Evolutionary conservation across 73 alveolate species (phyloP).

Genomic region (Paramecium biaurelia): DNA sequence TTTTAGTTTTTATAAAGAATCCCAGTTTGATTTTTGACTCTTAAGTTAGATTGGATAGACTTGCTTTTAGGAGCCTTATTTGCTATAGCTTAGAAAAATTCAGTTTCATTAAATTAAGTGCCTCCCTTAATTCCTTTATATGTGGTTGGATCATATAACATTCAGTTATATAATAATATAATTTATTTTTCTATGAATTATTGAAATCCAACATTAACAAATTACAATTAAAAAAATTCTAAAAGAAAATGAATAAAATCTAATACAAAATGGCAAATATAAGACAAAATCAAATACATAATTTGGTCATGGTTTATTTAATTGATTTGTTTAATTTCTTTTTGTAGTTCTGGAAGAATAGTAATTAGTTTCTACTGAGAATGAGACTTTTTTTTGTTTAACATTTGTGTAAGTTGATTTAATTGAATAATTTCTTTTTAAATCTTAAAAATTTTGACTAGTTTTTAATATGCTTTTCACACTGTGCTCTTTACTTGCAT

Average conservation of each 20-base stretch:
- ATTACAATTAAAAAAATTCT: neutral
- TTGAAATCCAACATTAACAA: neutral
- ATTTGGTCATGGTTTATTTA: neutral
- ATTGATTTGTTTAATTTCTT: neutral
- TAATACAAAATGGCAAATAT: neutral
- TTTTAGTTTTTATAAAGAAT: neutral
- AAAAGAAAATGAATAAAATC: neutral
- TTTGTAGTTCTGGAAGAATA: neutral
- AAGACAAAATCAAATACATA: neutral
- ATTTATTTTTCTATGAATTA: neutral
- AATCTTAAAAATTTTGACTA: neutral
- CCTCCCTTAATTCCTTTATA: neutral
- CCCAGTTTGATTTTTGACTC: neutral
- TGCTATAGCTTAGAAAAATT: neutral
- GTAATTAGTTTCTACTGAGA: slow-evolving; percentile 3
- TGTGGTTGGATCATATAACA: neutral
- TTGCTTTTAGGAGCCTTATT: neutral
- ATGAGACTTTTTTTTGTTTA: slow-evolving; percentile 4
- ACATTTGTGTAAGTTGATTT: slow-evolving; percentile 3
- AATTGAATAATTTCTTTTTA: neutral
- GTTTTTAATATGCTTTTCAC: neutral
- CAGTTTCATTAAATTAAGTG: neutral
- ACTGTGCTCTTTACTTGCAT: neutral
- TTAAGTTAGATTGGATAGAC: neutral
- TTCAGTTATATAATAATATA: neutral